Base-by-base conservation (phyloP, 2,329 filamentous ascomycete species). In the Colletotrichum somersetense region DNA sequence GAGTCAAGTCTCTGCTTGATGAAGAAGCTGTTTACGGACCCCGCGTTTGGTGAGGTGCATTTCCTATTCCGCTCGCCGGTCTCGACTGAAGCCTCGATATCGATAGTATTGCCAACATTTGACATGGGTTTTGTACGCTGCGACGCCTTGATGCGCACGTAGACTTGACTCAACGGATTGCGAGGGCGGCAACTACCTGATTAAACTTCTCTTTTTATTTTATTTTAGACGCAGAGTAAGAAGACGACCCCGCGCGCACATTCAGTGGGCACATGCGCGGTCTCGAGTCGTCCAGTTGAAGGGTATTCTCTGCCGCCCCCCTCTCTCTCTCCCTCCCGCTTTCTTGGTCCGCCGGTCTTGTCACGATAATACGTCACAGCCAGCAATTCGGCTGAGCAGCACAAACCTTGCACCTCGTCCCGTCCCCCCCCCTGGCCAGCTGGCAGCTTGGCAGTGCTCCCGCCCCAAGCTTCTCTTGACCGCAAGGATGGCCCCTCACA, bases 401-500 rank as follows among this genome's bases (percentile, higher is more conserved):
- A n/a, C 30, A n/a, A 35, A 35, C 16, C 30, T 55, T 35, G 52
- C 18, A 35, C 20, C 16, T 20, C 52, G 33, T 40, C 12, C 20
- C n/a, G 33, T 16, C 11, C 26, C 26, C n/a, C n/a, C 30, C 35
- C 55, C 35, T 40, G 20, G 11, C 20, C 7, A 30, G 33, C 52
- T 52, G 33, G n/a, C 46, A 40, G 18, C 59, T 50, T 50, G 30
- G 33, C 59, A 16, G 40, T 42, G 40, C 40, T 42, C 40, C 16
- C 40, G 30, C 48, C 48, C 48, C 35, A 55, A 55, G 48, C 55
- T 53, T 63, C 38, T 44, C 42, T 16, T 40, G 26, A 38, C 38
- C 42, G 55, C 67, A 70, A 70, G 62, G 62, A 59, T 66, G 46
- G n/a, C 44, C 59, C 53, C 44, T 42, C 55, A 46, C 38, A 46